phyloP scores from a whole-genome alignment of 2,329 filamentous ascomycete genomes.

The Teratosphaeria viscida region DNA sequence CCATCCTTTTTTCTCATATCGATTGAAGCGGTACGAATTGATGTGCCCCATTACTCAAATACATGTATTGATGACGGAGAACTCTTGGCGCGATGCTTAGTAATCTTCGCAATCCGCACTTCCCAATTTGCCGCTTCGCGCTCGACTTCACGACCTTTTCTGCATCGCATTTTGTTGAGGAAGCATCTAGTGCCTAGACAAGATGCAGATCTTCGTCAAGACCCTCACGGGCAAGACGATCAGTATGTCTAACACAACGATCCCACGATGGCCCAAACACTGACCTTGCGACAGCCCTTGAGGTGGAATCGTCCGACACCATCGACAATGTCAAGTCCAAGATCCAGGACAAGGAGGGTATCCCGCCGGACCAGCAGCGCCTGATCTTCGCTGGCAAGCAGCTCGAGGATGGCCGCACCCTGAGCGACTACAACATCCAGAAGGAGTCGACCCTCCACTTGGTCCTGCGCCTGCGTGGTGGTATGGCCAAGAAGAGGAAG shows the following conservation, averaged over 20 bases:
- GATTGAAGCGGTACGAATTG: too few species aligned
- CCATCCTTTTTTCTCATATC: neutral
- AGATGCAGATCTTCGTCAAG: conserved; percentile 96
- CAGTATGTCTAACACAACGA: neutral
- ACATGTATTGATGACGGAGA: too few species aligned
- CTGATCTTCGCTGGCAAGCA: conserved; percentile 99
- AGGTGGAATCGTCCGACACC: conserved; percentile 99
- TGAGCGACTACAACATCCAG: conserved; percentile 99
- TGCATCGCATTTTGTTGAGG: neutral
- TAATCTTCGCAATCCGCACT: neutral
- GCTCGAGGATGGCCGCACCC: conserved; percentile 97
- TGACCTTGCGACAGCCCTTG: conserved; percentile 81
- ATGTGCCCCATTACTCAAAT: neutral
- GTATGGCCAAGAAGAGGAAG: conserved; percentile 97
- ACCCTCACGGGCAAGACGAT: conserved; percentile 54
- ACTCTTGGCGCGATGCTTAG: neutral
- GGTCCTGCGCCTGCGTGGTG: conserved; percentile 95
- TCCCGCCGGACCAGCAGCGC: conserved; percentile 97
- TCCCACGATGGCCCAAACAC: neutral
- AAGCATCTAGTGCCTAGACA: conserved; percentile 4
- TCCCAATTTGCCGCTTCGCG: neutral
- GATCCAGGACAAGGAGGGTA: conserved; percentile 97
- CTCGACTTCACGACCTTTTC: neutral
- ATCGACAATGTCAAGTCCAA: conserved; percentile 99
- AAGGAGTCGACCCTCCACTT: conserved; percentile 99